phyloP scores from a whole-genome alignment of 257 asterid species.

The Solanum pinnatisectum region DNA sequence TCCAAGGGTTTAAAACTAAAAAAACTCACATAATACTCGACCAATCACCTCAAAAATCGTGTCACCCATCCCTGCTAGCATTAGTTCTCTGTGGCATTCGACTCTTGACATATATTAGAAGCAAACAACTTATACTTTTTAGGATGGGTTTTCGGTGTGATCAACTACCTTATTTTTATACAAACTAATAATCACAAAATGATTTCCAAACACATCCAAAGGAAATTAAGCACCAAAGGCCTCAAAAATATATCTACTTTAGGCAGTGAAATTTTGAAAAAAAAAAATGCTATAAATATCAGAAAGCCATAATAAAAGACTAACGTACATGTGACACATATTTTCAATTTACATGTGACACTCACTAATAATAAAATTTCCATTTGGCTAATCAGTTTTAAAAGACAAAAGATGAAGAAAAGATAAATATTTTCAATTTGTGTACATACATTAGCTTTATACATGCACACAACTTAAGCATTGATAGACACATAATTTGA shows the following conservation, averaged over 20 bases:
- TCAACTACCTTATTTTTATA: background rate
- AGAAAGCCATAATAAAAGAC: background rate
- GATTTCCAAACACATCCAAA: background rate
- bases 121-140: too few relatives aligned
- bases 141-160: too few relatives aligned
- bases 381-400: background rate
- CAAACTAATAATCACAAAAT: background rate
- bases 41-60: too few relatives aligned
- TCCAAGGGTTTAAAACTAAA: too few relatives aligned
- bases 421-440: background rate
- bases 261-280: background rate
- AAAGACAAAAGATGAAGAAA: background rate
- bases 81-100: too few relatives aligned
- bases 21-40: too few relatives aligned
- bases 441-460: background rate
- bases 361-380: background rate
- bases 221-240: background rate
- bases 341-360: background rate
- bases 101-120: too few relatives aligned
- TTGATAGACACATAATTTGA: background rate
- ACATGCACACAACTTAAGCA: background rate
- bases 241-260: background rate
- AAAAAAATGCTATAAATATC: background rate
- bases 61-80: too few relatives aligned
- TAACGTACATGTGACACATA: background rate